phyloP scores from a whole-genome alignment of 2,329 filamentous ascomycete species.

The Onygena corvina region DNA sequence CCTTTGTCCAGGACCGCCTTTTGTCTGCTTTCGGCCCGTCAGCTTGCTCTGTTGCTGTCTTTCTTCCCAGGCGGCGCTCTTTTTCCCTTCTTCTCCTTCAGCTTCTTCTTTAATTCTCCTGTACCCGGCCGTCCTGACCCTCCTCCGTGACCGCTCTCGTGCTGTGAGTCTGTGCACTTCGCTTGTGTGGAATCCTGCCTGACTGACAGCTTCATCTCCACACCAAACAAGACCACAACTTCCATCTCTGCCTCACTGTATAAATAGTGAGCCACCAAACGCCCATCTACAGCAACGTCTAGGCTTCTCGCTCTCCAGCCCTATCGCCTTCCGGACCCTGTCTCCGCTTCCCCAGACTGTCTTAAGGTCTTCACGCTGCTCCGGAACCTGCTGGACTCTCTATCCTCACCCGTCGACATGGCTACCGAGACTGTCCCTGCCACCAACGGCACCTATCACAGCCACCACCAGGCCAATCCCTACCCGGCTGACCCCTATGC shows the following conservation, averaged over 20 bases:
- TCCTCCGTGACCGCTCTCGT: background rate
- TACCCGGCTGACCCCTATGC: constrained; percentile 29
- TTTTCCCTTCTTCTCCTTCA: constrained; percentile 14
- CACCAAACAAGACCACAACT: no score
- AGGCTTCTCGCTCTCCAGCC: no score
- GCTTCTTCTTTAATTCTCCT: constrained; percentile 1
- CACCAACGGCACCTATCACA: constrained; percentile 33
- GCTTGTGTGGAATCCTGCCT: no score
- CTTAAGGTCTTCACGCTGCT: background rate
- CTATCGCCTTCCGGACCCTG: no score
- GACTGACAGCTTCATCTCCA: no score
- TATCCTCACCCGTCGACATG: background rate
- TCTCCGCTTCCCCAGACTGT: no score
- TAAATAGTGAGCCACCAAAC: no score
- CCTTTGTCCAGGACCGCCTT: background rate
- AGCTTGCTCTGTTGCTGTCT: constrained; percentile 16
- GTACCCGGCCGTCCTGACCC: background rate
- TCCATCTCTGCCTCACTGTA: no score
- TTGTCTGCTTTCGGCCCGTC: constrained; percentile 12
- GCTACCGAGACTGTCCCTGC: constrained; percentile 25
- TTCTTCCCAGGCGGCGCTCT: constrained; percentile 9
- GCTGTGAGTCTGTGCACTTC: no score
- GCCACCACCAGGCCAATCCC: constrained; percentile 24
- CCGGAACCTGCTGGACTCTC: background rate
- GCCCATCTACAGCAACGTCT: no score